phyloP scores from a whole-genome alignment of 345 rosid genomes.

The Citrus unshiu region DNA sequence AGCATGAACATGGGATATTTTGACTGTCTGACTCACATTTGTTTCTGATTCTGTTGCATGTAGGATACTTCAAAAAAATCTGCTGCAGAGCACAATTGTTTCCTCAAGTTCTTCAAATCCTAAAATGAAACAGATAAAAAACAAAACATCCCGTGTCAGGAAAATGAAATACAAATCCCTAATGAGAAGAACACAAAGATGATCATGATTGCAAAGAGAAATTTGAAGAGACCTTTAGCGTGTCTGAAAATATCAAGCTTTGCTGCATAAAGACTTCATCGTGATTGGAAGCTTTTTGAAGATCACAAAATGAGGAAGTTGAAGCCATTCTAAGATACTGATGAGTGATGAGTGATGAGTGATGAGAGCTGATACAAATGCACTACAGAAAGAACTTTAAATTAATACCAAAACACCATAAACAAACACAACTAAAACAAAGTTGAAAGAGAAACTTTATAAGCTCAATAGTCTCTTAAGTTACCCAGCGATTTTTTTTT shows the following conservation, averaged over 20 bases:
- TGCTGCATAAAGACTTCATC: constrained; percentile 76
- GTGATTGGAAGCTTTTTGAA: constrained; percentile 44
- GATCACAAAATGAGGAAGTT: constrained; percentile 36
- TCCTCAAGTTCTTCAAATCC: constrained; percentile 76
- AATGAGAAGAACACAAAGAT: not conserved
- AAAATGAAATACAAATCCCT: constrained; percentile 3
- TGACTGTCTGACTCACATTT: constrained; percentile 37
- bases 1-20: not conserved
- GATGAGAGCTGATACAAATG: not conserved
- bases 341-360: not conserved
- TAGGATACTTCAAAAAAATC: constrained; percentile 75
- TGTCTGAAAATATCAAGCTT: constrained; percentile 60
- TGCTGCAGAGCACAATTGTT: constrained; percentile 81
- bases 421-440: not conserved
- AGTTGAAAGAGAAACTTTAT: not conserved
- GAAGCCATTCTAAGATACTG: constrained; percentile 23
- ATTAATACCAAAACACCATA: not conserved
- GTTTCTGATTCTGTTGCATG: constrained; percentile 53
- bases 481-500: not conserved
- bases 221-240: constrained; percentile 48
- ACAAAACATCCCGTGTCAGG: not conserved
- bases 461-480: too few species aligned
- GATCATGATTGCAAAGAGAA: not conserved
- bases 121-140: constrained; percentile 14
- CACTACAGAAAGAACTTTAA: not conserved